Percentiles rank a stretch among this genome's conserved stretches.
These are phyloP conservation scores for Ceratocystis cubensis DNA, from an alignment of 2,329 filamentous ascomycete genomes.

Conservation along the genomic window DNA sequence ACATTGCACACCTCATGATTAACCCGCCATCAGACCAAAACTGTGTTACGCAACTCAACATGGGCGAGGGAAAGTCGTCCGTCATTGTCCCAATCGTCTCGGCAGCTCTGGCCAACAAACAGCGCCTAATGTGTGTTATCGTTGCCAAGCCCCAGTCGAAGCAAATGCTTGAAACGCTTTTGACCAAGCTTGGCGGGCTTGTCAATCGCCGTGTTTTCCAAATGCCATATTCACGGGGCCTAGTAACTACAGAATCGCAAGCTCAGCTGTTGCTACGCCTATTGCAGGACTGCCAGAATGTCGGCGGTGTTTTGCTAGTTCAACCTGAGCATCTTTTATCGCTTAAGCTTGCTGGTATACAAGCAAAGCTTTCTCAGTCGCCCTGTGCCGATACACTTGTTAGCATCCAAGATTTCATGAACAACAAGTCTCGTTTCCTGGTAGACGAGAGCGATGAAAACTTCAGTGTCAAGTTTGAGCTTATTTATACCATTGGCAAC, in stretches of 20 bases:
- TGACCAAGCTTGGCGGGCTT: slow-evolving; percentile 43
- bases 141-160: slow-evolving; percentile 48
- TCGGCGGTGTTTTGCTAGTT: slow-evolving; percentile 44
- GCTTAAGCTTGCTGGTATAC: slow-evolving; percentile 48
- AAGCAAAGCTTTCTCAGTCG: slow-evolving; percentile 26
- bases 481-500: slow-evolving; percentile 49
- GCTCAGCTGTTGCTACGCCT: slow-evolving; percentile 30
- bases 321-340: slow-evolving; percentile 55
- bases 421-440: slow-evolving; percentile 38
- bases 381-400: slow-evolving; percentile 26
- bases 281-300: slow-evolving; percentile 35
- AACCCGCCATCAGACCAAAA: slow-evolving; percentile 32
- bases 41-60: slow-evolving; percentile 52
- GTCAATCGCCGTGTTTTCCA: slow-evolving; percentile 42
- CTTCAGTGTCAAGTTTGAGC: slow-evolving; percentile 47
- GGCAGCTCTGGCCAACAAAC: slow-evolving; percentile 38
- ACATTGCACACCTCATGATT: slow-evolving; percentile 47
- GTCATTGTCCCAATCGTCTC: slow-evolving; percentile 56
- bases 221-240: slow-evolving; percentile 46
- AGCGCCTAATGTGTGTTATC: slow-evolving; percentile 43
- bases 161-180: slow-evolving; percentile 48
- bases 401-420: slow-evolving; percentile 34
- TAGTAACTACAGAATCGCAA: slow-evolving; percentile 14
- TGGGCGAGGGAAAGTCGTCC: slow-evolving; percentile 59
- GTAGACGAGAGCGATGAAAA: slow-evolving; percentile 56